Percentiles rank a stretch among this genome's conserved stretches.
These are phyloP conservation scores for Aspergillus aculeatinus DNA, from an alignment of 2,329 filamentous ascomycete genomes.

Conservation along the genomic window DNA sequence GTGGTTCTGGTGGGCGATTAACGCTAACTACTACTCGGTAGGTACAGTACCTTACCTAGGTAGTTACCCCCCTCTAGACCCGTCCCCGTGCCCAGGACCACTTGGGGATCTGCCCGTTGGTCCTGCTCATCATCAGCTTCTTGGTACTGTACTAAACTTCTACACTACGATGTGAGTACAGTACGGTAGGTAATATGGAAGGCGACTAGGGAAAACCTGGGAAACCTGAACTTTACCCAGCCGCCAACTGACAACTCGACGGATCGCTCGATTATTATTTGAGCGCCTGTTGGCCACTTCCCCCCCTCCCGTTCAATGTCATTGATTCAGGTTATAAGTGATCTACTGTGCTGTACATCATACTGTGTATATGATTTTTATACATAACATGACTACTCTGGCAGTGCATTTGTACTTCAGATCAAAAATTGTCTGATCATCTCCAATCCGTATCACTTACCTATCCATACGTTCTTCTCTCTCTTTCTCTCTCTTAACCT, in stretches of 20 bases:
- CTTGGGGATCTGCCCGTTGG: conserved; percentile 19
- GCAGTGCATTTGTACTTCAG: too few species aligned
- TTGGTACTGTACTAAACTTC: too few species aligned
- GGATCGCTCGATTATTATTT: neutral
- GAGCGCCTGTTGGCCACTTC: neutral
- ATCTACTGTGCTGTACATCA: too few species aligned
- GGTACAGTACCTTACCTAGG: too few species aligned
- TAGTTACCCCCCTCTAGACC: neutral
- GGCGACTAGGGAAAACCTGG: conserved; percentile 5
- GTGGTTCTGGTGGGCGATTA: conserved; percentile 5
- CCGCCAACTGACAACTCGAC: neutral
- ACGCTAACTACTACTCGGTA: neutral
- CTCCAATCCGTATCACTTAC: neutral
- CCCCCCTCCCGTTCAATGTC: too few species aligned
- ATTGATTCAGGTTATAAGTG: too few species aligned
- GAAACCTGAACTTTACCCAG: neutral
- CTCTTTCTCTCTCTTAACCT: neutral
- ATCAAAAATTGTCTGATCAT: neutral
- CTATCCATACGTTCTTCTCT: neutral
- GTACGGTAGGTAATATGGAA: neutral
- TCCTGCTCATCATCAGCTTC: conserved; percentile 1
- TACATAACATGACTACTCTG: too few species aligned
- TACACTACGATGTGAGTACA: too few species aligned
- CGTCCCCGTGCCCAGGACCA: conserved; percentile 6
- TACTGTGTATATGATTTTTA: too few species aligned